Evolutionary conservation across 208 protist genomes (phyloP).

Genomic region (Novymonas esmeraldas): DNA sequence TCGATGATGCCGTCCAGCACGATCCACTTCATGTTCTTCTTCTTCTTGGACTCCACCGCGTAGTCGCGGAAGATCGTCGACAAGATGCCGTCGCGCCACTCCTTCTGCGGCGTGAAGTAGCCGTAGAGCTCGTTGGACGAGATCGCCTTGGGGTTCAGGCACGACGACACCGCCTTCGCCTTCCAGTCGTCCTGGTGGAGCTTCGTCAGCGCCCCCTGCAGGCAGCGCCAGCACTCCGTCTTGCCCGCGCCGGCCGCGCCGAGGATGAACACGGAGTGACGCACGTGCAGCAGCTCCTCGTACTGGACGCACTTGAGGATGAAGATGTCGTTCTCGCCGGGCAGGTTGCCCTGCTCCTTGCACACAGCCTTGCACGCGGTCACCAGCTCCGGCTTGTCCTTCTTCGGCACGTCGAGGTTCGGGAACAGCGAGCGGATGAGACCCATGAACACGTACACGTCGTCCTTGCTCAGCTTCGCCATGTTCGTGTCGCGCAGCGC

Average conservation of each 20-base stretch:
- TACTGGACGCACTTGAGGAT: conserved; percentile 98
- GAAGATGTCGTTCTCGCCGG: conserved; percentile 98
- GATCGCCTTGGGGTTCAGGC: conserved; percentile 99
- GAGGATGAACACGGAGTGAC: conserved; percentile 98
- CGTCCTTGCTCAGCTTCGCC: conserved; percentile 97
- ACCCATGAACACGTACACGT: conserved; percentile 98
- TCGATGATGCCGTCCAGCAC: conserved; percentile 99
- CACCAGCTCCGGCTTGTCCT: conserved; percentile 93
- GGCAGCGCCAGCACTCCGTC: conserved; percentile 96
- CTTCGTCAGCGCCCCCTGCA: conserved; percentile 93
- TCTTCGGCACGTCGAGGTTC: conserved; percentile 94
- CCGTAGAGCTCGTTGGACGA: conserved; percentile 98
- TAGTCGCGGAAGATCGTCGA: conserved; percentile 96
- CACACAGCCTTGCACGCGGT: conserved; percentile 92
- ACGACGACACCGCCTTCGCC: conserved; percentile 89
- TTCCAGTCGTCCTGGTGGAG: conserved; percentile 92
- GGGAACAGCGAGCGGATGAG: conserved; percentile 98
- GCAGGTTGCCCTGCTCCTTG: conserved; percentile 90
- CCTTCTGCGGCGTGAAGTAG: conserved; percentile 96
- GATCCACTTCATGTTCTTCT: conserved; percentile 97
- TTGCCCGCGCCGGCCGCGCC: conserved; percentile 97
- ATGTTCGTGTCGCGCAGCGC: conserved; percentile 98
- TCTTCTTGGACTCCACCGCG: conserved; percentile 95
- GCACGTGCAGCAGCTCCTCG: conserved; percentile 97
- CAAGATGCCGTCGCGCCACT: conserved; percentile 97